Evolutionary conservation across 805 yeast species (phyloP).

Genomic region (Cyberlindnera xishuangbannaensis): DNA sequence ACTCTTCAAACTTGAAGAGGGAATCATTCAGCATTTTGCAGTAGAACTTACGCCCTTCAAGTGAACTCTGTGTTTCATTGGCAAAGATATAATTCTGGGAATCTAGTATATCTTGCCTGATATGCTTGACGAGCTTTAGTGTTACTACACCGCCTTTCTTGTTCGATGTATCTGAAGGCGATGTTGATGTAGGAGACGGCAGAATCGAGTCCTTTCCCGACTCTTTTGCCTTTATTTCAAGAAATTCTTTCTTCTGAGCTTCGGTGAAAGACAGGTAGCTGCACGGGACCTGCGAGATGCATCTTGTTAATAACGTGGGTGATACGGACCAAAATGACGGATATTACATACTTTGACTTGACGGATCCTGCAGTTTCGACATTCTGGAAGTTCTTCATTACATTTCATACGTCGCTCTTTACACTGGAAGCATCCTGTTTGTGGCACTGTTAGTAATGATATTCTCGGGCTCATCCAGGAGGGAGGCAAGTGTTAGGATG

Average conservation of each 20-base stretch:
- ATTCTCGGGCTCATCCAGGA: no score
- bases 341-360: slow-evolving; percentile 17
- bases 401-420: slow-evolving; percentile 47
- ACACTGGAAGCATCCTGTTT: slow-evolving; percentile 47
- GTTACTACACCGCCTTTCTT: not conserved
- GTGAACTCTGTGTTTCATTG: slow-evolving; percentile 10
- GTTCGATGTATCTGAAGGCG: slow-evolving; percentile 1
- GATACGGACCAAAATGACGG: not conserved
- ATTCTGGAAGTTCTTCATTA: slow-evolving; percentile 44
- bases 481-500: no score
- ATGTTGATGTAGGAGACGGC: slow-evolving; percentile 5
- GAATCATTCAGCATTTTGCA: slow-evolving; percentile 10
- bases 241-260: slow-evolving; percentile 17
- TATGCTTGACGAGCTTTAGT: slow-evolving; percentile 12
- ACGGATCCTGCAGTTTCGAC: slow-evolving; percentile 36
- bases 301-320: not conserved
- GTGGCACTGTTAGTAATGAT: no score
- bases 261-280: slow-evolving; percentile 20
- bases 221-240: slow-evolving; percentile 8
- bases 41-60: slow-evolving; percentile 9
- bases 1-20: slow-evolving; percentile 3
- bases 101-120: slow-evolving; percentile 1
- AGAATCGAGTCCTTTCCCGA: not conserved
- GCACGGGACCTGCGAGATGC: slow-evolving; percentile 16
- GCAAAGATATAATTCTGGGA: slow-evolving; percentile 13